These are phyloP conservation scores for Wickerhamiella musiphila DNA, from an alignment of 805 yeast species.

Conservation along the genomic window DNA sequence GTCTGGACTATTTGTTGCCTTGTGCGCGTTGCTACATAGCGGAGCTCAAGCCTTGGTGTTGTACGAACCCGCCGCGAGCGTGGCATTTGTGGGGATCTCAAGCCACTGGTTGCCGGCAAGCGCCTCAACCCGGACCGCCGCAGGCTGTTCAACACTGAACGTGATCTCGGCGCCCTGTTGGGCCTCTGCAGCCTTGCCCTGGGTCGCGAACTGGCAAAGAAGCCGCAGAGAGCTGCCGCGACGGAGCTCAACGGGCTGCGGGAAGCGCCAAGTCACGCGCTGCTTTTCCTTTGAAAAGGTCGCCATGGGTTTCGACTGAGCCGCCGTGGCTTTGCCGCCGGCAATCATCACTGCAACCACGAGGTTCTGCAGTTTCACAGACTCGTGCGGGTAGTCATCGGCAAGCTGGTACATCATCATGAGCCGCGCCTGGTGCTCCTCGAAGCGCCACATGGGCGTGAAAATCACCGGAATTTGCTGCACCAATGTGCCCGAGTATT, in stretches of 20 bases:
- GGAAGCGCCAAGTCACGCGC: conserved; percentile 73
- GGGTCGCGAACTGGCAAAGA: conserved; percentile 74
- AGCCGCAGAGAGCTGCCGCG: conserved; percentile 42
- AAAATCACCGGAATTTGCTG: conserved; percentile 45
- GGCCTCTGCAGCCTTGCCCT: conserved; percentile 51
- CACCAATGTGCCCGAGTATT: conserved; percentile 38
- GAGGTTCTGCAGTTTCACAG: conserved; percentile 37
- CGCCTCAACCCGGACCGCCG: conserved; percentile 4
- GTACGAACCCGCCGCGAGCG: conserved; percentile 2
- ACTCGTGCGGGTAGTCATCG: conserved; percentile 28
- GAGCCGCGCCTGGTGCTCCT: conserved; percentile 67
- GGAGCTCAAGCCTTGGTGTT: no score
- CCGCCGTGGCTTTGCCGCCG: conserved; percentile 43
- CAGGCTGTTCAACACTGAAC: conserved; percentile 10
- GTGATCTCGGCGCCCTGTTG: conserved; percentile 54
- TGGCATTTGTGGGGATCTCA: conserved; percentile 8
- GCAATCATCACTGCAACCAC: conserved; percentile 43
- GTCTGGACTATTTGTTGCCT: no score
- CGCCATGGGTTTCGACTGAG: conserved; percentile 84
- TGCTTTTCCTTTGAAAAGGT: conserved; percentile 73
- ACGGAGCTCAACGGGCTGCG: conserved; percentile 21
- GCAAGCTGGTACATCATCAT: conserved; percentile 51
- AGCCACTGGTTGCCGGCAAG: conserved; percentile 10
- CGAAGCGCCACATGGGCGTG: conserved; percentile 81
- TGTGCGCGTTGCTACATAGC: no score